Base-by-base conservation (phyloP, 2,329 filamentous ascomycete species). In the Tolypocladium endophyticum region DNA sequence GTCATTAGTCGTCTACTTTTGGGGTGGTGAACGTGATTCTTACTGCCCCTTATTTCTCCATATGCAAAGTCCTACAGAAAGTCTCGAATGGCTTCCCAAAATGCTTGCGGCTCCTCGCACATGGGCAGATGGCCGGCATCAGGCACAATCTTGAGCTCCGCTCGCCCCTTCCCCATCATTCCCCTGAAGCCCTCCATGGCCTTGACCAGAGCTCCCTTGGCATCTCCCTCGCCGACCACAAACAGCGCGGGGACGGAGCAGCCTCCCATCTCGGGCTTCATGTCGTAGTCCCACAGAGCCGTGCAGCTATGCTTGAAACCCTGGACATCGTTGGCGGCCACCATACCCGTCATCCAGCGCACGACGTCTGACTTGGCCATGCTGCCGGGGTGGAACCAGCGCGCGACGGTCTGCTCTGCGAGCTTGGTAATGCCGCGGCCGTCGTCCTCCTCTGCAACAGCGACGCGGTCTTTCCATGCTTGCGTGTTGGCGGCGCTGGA, bases 41-140 rank as follows among this genome's bases (percentile, higher is more conserved):
- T 38, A 8, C 16, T n/a, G 25, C 8, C 36, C 25, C 6, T 5
- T 5, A 35, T 23, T 12, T 43, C n/a, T 6, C 18, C 5, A 9
- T 28, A 20, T 23, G 8, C 20, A 33, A 20, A 9, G 7, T 12
- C 18, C 33, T 65, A 81, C 61, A 90, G 65, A 63, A 89, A 89
- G 11, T 71, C 76, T 50, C 77, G 74, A 2, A 93, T 77, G 54
- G 83, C 83, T 35, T 81, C 75, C 69, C 87, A 87, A 70, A 92
- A 92, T 4, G 80, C 84, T 60, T 78, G 74, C 0, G 89, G 86
- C 64, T 84, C 82, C 74, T 95, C 91, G 55, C 86, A 86, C 89
- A 95, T 95, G 0, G 91, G 91, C 67, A 96, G 73, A 76, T 96
- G 91, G 0, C 91, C 91, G 0, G 90, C 85, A 11, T 80, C 76